These are phyloP conservation scores for Colletotrichum sp. DNA, from an alignment of 2,329 filamentous ascomycete species.

Conservation along the genomic window DNA sequence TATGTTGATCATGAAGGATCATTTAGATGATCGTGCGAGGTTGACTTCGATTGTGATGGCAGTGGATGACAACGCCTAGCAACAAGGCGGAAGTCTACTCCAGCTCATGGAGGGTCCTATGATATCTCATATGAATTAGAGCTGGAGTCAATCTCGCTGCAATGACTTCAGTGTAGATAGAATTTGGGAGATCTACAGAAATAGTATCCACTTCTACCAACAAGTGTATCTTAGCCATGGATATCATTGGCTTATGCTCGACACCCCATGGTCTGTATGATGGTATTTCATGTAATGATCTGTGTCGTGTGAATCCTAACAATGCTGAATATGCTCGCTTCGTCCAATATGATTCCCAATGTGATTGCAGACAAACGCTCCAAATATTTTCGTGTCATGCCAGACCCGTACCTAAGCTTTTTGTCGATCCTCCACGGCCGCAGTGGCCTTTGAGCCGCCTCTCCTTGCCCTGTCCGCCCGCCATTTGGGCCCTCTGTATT, in stretches of 20 bases:
- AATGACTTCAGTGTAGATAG: background rate
- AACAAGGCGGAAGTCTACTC: background rate
- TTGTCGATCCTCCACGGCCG: background rate
- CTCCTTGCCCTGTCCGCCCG: slow-evolving; percentile 2
- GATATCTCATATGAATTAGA: background rate
- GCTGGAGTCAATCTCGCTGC: background rate
- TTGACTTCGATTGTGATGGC: background rate
- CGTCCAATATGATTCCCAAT: background rate
- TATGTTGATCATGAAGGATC: background rate
- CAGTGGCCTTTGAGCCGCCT: background rate
- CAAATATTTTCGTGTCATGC: background rate
- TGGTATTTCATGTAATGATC: background rate
- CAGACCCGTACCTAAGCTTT: background rate
- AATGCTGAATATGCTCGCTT: background rate
- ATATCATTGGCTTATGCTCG: background rate
- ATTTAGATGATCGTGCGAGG: background rate
- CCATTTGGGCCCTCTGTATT: slow-evolving; percentile 17
- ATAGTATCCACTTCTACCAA: background rate
- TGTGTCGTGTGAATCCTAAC: background rate
- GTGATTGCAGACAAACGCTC: background rate
- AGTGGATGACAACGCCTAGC: background rate
- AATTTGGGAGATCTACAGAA: background rate
- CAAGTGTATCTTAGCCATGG: background rate
- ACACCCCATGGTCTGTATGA: background rate
- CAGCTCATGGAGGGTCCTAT: background rate